phyloP scores from a whole-genome alignment of 176 grass and related monocot genomes.

The Ananas comosus region DNA sequence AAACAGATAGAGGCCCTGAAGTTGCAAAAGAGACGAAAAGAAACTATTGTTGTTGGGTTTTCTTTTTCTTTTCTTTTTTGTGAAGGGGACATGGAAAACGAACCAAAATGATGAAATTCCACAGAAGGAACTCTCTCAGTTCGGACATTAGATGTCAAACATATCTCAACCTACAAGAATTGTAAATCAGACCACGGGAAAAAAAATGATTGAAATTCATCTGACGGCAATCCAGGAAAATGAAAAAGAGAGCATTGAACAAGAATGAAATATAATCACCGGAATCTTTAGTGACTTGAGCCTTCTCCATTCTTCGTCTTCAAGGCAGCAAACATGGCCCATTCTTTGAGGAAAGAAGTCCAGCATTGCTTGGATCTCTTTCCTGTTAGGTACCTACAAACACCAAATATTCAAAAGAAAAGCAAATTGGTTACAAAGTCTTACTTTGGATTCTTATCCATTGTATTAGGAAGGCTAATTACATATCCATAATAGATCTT shows the following conservation, averaged over 20 bases:
- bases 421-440: constrained; percentile 25
- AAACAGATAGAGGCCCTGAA: no score
- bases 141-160: constrained; percentile 94
- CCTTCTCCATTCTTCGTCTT: constrained; percentile 60
- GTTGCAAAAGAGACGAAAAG: no score
- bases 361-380: constrained; percentile 72
- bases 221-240: neutral
- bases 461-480: no score
- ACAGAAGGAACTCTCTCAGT: constrained; percentile 57
- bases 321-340: constrained; percentile 83
- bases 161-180: constrained; percentile 75
- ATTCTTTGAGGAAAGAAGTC: constrained; percentile 71
- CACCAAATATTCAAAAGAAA: constrained; percentile 32
- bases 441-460: neutral
- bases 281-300: constrained; percentile 59
- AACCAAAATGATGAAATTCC: constrained; percentile 80
- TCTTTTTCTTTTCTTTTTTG: no score
- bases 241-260: neutral
- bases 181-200: neutral
- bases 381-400: constrained; percentile 66
- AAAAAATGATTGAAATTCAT: neutral
- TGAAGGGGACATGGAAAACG: neutral
- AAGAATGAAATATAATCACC: constrained; percentile 25
- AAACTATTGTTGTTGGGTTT: no score
- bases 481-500: no score